Conservation (phyloP, 805 yeast genomes). For the Ascoidea rubescens region DNA sequence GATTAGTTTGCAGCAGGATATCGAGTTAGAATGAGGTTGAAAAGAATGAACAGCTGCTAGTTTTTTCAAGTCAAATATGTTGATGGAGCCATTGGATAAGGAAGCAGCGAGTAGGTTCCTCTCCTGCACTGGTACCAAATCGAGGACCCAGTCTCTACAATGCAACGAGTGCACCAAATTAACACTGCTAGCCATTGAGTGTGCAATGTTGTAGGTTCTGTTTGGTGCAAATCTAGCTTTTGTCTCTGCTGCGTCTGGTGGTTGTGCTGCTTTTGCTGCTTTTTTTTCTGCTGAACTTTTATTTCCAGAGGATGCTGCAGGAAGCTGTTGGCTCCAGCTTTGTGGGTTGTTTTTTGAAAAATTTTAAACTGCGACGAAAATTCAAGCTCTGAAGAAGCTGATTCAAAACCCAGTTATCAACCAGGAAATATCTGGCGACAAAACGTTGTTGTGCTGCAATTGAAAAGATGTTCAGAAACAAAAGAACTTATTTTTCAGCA, state of each 20-base stretch:
- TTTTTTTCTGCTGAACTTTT: neutral
- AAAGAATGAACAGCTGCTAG: slow-evolving; percentile 13
- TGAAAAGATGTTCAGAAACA: neutral
- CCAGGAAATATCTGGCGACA: too few species aligned
- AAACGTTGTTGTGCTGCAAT: too few species aligned
- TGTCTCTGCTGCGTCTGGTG: neutral
- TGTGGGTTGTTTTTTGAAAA: too few species aligned
- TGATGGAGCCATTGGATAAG: slow-evolving; percentile 32
- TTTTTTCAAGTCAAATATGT: slow-evolving; percentile 21
- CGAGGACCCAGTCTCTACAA: slow-evolving; percentile 39
- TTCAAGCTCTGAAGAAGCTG: too few species aligned
- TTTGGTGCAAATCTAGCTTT: neutral
- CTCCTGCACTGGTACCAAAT: slow-evolving; percentile 18
- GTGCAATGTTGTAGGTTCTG: neutral
- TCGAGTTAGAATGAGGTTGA: slow-evolving; percentile 23
- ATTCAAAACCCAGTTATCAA: too few species aligned
- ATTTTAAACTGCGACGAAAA: too few species aligned
- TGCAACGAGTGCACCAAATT: slow-evolving; percentile 4
- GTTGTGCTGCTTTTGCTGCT: neutral
- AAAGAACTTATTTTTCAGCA: neutral
- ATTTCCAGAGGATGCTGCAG: too few species aligned
- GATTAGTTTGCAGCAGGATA: slow-evolving; percentile 16
- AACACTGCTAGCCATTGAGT: neutral
- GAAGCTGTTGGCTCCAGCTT: too few species aligned
- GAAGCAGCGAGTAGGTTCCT: slow-evolving; percentile 28